Conservation (phyloP, 192 early-diverging fungal genomes). For the Coemansia brasiliensis region DNA sequence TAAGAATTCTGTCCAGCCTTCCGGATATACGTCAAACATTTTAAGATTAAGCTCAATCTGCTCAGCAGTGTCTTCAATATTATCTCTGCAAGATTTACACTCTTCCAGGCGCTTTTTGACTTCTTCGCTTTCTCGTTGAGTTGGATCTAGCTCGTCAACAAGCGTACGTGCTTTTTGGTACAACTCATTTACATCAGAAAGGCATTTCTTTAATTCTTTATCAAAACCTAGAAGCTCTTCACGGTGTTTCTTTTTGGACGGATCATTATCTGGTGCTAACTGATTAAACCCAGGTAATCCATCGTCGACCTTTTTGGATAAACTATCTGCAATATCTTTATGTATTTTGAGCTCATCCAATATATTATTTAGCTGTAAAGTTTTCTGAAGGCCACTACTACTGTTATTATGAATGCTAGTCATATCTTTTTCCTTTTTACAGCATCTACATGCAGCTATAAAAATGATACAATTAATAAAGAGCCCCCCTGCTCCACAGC, state of each 20-base stretch:
- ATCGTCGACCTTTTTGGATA: constrained; percentile 21
- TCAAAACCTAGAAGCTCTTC: no score
- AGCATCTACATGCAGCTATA: not conserved
- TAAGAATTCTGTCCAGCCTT: no score
- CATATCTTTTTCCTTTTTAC: not conserved
- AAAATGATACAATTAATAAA: not conserved
- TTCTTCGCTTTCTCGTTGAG: constrained; percentile 69
- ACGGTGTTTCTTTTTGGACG: no score
- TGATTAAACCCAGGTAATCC: no score
- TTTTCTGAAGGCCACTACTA: no score
- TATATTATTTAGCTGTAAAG: not conserved
- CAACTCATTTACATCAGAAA: no score
- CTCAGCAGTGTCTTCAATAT: not conserved
- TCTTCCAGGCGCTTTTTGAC: constrained; percentile 66
- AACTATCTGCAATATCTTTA: constrained; percentile 43
- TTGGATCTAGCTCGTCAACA: constrained; percentile 54
- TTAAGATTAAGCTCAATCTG: no score
- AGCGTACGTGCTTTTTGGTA: constrained; percentile 26
- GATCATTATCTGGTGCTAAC: no score
- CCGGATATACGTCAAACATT: no score
- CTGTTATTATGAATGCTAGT: no score
- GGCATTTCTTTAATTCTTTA: no score
- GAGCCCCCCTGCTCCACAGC: not conserved
- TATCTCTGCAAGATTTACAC: constrained; percentile 77
- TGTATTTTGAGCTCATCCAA: not conserved